A percentile compares a stretch with the other conserved stretches of the same genome.
Evolutionary conservation across 768 basidiomycete species (phyloP).

Genomic region (Neoboletus brunneissimus): DNA sequence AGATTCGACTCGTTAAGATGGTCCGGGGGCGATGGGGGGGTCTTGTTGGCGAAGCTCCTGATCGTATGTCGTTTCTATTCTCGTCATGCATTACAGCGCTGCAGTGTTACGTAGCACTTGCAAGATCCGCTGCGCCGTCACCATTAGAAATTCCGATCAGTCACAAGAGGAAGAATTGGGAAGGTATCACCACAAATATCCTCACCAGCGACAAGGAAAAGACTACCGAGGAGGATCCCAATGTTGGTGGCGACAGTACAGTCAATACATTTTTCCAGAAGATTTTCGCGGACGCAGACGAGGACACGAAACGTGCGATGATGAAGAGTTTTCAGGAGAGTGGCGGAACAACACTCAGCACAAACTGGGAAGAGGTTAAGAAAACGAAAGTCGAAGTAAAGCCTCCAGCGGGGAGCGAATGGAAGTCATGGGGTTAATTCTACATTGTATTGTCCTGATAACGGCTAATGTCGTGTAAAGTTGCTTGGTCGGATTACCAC

Average conservation of each 20-base stretch:
- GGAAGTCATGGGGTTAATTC: conserved; percentile 68
- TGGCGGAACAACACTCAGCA: conserved; percentile 92
- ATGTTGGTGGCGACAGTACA: conserved; percentile 83
- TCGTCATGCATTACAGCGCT: not conserved
- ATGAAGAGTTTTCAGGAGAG: conserved; percentile 97
- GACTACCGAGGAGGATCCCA: conserved; percentile 74
- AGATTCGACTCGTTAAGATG: conserved; percentile 73
- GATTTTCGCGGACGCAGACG: conserved; percentile 87
- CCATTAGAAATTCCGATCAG: conserved; percentile 33
- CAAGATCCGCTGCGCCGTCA: conserved; percentile 32
- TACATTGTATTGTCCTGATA: not conserved
- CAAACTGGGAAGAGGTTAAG: conserved; percentile 89
- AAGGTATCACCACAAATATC: conserved; percentile 69
- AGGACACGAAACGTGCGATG: conserved; percentile 92
- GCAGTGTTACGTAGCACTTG: conserved; percentile 13
- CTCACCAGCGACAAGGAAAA: conserved; percentile 68
- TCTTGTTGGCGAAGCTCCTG: conserved; percentile 71
- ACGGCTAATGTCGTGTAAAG: not conserved
- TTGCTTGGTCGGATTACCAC: not conserved
- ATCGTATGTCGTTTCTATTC: conserved; percentile 49
- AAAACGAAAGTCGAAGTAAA: conserved; percentile 70
- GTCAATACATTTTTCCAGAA: conserved; percentile 90
- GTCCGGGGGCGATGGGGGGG: conserved; percentile 68
- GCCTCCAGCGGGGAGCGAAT: conserved; percentile 82
- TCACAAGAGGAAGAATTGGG: conserved; percentile 80